Evolutionary conservation across 2,329 filamentous ascomycete species (phyloP).

Genomic region (Zasmidium citrigriseum): DNA sequence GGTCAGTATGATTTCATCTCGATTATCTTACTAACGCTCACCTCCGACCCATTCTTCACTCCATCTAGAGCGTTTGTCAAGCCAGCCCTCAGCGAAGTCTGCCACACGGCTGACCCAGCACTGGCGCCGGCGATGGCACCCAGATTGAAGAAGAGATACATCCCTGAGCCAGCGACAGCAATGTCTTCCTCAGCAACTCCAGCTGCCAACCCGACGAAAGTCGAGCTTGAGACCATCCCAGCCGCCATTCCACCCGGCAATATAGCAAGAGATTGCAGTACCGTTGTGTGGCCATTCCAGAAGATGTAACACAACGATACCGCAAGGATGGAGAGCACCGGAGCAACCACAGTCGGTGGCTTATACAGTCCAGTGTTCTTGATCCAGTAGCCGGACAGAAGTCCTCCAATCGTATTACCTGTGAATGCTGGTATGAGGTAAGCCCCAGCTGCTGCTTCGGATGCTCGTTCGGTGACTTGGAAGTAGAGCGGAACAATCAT

Average conservation of each 20-base stretch:
- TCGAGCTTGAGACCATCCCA: conserved; percentile 48
- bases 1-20: conserved; percentile 4
- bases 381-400: conserved; percentile 61
- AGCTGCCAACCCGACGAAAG: conserved; percentile 54
- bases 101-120: conserved; percentile 40
- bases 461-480: conserved; percentile 60
- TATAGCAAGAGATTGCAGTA: conserved; percentile 38
- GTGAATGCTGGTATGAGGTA: conserved; percentile 68
- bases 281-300: conserved; percentile 62
- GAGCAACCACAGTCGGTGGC: conserved; percentile 52
- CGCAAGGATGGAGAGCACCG: conserved; percentile 50
- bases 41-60: conserved; percentile 31
- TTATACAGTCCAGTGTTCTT: conserved; percentile 63
- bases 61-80: conserved; percentile 35
- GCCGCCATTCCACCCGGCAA: conserved; percentile 55
- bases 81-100: conserved; percentile 36
- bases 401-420: conserved; percentile 66
- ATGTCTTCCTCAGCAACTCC: conserved; percentile 48
- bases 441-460: conserved; percentile 59
- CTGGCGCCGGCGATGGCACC: conserved; percentile 45
- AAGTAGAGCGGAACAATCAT: conserved; percentile 70
- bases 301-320: conserved; percentile 56
- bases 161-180: conserved; percentile 52
- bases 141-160: conserved; percentile 50
- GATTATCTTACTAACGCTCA: conserved; percentile 1